A percentile compares a stretch with the other conserved stretches of the same genome.
Evolutionary conservation across 1,139 yeast genomes (phyloP).

Genomic region (Yamadazyma dushanensis): DNA sequence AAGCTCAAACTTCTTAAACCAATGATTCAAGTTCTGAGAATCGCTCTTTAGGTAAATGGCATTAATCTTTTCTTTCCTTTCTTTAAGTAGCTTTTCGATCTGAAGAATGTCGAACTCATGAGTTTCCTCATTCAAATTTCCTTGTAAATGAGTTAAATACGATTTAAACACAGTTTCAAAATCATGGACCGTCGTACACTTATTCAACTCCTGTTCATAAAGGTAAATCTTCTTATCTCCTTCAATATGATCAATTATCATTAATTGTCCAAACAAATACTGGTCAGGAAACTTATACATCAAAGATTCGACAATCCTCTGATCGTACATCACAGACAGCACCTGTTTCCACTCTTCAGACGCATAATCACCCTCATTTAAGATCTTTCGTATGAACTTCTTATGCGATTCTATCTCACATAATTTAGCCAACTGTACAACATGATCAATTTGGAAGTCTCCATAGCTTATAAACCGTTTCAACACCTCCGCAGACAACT

Average conservation of each 20-base stretch:
- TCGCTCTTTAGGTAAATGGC: conserved; percentile 69
- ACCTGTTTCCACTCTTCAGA: conserved; percentile 14
- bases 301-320: conserved; percentile 6
- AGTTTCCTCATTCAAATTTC: conserved; percentile 15
- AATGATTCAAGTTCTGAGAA: conserved; percentile 59
- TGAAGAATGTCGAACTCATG: conserved; percentile 44
- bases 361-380: conserved; percentile 2
- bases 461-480: conserved; percentile 12
- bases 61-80: conserved; percentile 57
- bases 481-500: conserved; percentile 9
- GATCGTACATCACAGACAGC: conserved; percentile 26
- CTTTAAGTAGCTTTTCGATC: conserved; percentile 56
- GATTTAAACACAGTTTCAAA: conserved; percentile 67
- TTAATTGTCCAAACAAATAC: conserved; percentile 48
- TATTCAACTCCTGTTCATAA: conserved; percentile 48
- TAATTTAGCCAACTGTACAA: conserved; percentile 12
- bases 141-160: conserved; percentile 41
- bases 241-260: conserved; percentile 33
- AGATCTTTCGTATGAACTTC: background rate
- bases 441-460: conserved; percentile 10
- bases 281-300: conserved; percentile 61
- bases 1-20: conserved; percentile 61
- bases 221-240: conserved; percentile 34
- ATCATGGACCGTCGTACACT: conserved; percentile 56
- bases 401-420: background rate